A percentile compares a stretch with the other conserved stretches of the same genome.
Evolutionary conservation across 2,329 filamentous ascomycete genomes (phyloP).

Genomic region (Aspergillus sp.): DNA sequence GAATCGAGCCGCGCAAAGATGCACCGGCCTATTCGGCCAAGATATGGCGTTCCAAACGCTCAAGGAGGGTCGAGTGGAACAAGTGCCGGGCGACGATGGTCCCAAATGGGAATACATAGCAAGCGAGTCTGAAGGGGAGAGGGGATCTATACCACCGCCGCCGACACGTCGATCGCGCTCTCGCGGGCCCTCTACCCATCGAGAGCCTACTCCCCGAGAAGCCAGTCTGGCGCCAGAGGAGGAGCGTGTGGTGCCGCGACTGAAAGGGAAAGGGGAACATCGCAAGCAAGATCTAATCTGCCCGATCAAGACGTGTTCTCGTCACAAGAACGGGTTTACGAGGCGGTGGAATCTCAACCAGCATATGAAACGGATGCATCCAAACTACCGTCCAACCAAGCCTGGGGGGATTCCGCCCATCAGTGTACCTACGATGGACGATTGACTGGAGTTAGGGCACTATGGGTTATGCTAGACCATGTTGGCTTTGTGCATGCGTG

Average conservation of each 20-base stretch:
- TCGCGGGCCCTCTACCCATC: conserved; percentile 5
- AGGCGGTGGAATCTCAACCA: conserved; percentile 30
- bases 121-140: conserved; percentile 20
- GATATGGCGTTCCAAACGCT: conserved; percentile 57
- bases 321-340: conserved; percentile 24
- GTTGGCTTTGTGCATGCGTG: no score
- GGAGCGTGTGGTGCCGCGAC: conserved; percentile 1
- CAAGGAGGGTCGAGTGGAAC: conserved; percentile 27
- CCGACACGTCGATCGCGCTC: conserved; percentile 5
- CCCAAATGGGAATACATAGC: conserved; percentile 22
- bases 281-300: conserved; percentile 22
- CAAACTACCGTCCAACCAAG: conserved; percentile 8
- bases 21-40: conserved; percentile 64
- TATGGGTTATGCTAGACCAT: no score
- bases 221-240: conserved; percentile 6
- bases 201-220: conserved; percentile 7
- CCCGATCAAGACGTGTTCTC: conserved; percentile 20
- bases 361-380: conserved; percentile 26
- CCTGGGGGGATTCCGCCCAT: conserved; percentile 1
- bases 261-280: conserved; percentile 17
- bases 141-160: conserved; percentile 2
- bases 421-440: not conserved
- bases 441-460: no score
- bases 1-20: conserved; percentile 61
- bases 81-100: conserved; percentile 11